Evolutionary conservation across 192 early-diverging fungal species (phyloP).

Genomic region (Podochytrium sp.): DNA sequence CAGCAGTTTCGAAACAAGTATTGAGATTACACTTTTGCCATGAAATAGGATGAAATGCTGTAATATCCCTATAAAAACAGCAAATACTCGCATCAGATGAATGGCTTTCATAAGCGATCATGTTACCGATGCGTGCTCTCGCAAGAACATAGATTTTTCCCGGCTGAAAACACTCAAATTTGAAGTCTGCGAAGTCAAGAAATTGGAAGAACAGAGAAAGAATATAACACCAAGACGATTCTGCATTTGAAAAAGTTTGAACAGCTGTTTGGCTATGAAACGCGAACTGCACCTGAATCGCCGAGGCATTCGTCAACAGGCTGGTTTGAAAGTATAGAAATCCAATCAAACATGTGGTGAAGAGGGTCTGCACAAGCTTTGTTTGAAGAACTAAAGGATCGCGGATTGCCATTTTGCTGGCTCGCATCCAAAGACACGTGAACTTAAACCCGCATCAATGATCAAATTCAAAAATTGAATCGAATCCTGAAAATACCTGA

Average conservation of each 20-base stretch:
- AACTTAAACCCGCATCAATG: conserved; percentile 34
- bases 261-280: not conserved
- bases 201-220: conserved; percentile 44
- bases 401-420: conserved; percentile 45
- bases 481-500: not conserved
- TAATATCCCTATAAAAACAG: conserved; percentile 58
- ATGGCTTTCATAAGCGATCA: too few relatives aligned
- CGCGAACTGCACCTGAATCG: conserved; percentile 42
- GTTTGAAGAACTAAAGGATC: conserved; percentile 50
- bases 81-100: too few relatives aligned
- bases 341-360: conserved; percentile 57
- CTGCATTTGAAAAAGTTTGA: not conserved
- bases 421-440: conserved; percentile 42
- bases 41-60: conserved; percentile 52
- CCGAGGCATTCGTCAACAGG: conserved; percentile 23
- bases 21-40: conserved; percentile 41
- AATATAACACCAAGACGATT: conserved; percentile 58
- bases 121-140: too few relatives aligned
- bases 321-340: conserved; percentile 54
- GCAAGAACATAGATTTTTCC: conserved; percentile 54
- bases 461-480: not conserved
- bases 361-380: conserved; percentile 43
- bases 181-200: conserved; percentile 41
- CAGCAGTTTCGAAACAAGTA: not conserved
- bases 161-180: conserved; percentile 52